Evolutionary conservation across 805 yeast genomes (phyloP).

Genomic region (Sugiyamaella smithiae): DNA sequence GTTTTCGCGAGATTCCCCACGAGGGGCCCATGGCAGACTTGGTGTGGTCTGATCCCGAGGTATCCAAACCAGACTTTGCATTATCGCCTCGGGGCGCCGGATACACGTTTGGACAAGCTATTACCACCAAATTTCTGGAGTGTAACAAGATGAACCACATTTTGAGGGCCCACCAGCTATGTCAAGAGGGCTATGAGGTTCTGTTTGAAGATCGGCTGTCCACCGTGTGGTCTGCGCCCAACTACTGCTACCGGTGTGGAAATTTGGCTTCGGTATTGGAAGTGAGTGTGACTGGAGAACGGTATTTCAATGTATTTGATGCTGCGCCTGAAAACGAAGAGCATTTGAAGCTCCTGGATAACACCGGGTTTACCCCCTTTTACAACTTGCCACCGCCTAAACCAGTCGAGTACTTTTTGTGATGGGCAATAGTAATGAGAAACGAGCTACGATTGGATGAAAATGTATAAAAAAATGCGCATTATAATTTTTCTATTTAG

Average conservation of each 20-base stretch:
- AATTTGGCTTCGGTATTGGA: conserved; percentile 97
- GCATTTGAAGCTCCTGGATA: conserved; percentile 37
- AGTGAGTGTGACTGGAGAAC: conserved; percentile 63
- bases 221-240: conserved; percentile 99
- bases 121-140: conserved; percentile 79
- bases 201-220: conserved; percentile 87
- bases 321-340: conserved; percentile 92
- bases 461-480: too few relatives aligned
- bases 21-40: conserved; percentile 99
- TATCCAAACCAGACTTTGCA: conserved; percentile 72
- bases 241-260: conserved; percentile 95
- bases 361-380: conserved; percentile 26
- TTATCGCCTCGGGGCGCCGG: conserved; percentile 97
- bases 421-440: conserved; percentile 15
- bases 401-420: conserved; percentile 54
- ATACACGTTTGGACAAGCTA: conserved; percentile 88
- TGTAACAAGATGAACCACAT: conserved; percentile 78
- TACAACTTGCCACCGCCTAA: conserved; percentile 33
- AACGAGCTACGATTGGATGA: background rate
- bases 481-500: background rate
- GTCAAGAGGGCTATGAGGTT: conserved; percentile 93
- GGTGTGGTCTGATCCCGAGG: conserved; percentile 98
- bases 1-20: conserved; percentile 94
- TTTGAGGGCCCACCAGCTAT: conserved; percentile 91
- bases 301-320: conserved; percentile 86